Percentiles rank a stretch among this genome's conserved stretches.
Conservation (phyloP, 2,329 filamentous ascomycete genomes). For the Emydomyces testavorans region DNA sequence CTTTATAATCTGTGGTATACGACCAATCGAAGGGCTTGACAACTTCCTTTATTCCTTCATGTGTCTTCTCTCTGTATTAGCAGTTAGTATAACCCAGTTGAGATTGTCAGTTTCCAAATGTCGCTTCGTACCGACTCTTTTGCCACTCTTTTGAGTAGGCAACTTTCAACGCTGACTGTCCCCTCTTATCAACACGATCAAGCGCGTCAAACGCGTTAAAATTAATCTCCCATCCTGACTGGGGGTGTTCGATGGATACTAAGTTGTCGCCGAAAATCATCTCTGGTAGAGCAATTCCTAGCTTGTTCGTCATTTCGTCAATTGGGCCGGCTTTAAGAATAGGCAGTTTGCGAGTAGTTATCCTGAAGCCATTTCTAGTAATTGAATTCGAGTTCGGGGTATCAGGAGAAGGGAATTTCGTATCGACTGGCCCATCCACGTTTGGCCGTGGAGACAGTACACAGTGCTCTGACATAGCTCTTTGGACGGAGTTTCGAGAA, state of each 20-base stretch:
- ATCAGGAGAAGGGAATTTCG: not conserved
- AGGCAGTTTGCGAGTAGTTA: conserved; percentile 78
- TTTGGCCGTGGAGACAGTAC: not conserved
- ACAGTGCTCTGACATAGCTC: not conserved
- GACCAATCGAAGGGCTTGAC: conserved; percentile 98
- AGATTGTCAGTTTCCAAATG: conserved; percentile 25
- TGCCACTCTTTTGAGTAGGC: conserved; percentile 87
- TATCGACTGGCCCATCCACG: not conserved
- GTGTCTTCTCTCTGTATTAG: conserved; percentile 55
- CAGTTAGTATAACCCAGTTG: not conserved
- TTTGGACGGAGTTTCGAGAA: not conserved
- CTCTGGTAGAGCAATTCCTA: conserved; percentile 83
- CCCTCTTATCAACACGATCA: conserved; percentile 88
- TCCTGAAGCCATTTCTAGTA: conserved; percentile 54
- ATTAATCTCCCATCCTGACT: conserved; percentile 62
- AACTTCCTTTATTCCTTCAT: conserved; percentile 79
- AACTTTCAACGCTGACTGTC: conserved; percentile 79
- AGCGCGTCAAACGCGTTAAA: conserved; percentile 84
- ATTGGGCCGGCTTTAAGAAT: conserved; percentile 90
- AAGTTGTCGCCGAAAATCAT: conserved; percentile 99
- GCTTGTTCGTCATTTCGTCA: conserved; percentile 63
- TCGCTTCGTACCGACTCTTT: conserved; percentile 46
- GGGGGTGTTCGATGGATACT: conserved; percentile 60
- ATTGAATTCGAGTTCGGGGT: conserved; percentile 13
- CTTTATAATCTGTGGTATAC: conserved; percentile 79